Percentiles rank a stretch among this genome's conserved stretches.
These are phyloP conservation scores for Funneliformis caledonium DNA, from an alignment of 371 early-diverging fungal genomes.

Conservation along the genomic window DNA sequence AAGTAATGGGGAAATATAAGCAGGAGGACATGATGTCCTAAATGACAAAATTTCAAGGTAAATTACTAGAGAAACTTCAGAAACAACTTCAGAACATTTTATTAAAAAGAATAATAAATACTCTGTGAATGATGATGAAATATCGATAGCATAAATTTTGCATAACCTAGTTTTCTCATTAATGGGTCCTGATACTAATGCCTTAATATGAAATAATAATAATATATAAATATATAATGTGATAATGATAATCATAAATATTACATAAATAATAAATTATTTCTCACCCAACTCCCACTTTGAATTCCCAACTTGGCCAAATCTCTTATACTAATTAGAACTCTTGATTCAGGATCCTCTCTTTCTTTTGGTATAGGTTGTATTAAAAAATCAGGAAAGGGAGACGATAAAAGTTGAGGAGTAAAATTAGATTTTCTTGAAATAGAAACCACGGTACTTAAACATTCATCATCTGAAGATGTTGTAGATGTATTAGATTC, in stretches of 20 bases:
- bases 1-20: constrained; percentile 62
- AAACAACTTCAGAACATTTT: background rate
- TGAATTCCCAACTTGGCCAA: constrained; percentile 69
- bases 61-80: background rate
- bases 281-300: constrained; percentile 77
- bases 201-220: constrained; percentile 48
- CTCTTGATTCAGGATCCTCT: constrained; percentile 63
- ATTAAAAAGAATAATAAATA: constrained; percentile 36
- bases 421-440: constrained; percentile 16
- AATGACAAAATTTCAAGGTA: constrained; percentile 3
- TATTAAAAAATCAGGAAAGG: constrained; percentile 57
- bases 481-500: background rate
- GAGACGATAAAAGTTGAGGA: constrained; percentile 50
- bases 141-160: constrained; percentile 34
- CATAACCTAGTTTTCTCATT: background rate
- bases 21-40: constrained; percentile 45
- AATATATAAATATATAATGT: constrained; percentile 46
- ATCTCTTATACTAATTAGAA: constrained; percentile 61
- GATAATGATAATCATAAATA: background rate
- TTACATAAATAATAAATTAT: constrained; percentile 44
- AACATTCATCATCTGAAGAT: constrained; percentile 27
- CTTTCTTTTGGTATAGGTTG: constrained; percentile 56
- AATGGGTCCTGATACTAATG: constrained; percentile 43
- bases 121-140: constrained; percentile 40
- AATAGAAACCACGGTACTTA: background rate